Percentiles rank a stretch among this genome's conserved stretches.
These are phyloP conservation scores for Pseudocercospora musae DNA, from an alignment of 2,329 filamentous ascomycete genomes.

Conservation along the genomic window DNA sequence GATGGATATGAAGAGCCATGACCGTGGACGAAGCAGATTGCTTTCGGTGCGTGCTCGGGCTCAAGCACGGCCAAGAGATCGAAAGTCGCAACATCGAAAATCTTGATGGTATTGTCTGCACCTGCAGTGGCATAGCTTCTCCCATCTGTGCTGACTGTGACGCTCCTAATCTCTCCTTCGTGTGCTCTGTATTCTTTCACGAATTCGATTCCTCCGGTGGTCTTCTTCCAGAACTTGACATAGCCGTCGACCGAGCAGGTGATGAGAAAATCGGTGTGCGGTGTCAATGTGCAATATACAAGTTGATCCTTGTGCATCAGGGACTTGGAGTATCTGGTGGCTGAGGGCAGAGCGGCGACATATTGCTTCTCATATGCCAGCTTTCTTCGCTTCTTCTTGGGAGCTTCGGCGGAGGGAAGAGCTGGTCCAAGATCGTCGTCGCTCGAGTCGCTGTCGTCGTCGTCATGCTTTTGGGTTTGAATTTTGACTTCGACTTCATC, in stretches of 20 bases:
- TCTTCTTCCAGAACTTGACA: conserved; percentile 99
- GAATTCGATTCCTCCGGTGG: conserved; percentile 81
- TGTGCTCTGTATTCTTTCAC: conserved; percentile 97
- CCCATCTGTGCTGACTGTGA: conserved; percentile 84
- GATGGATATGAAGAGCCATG: conserved; percentile 84
- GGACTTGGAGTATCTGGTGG: conserved; percentile 83
- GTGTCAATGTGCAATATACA: conserved; percentile 82
- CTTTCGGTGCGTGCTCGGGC: conserved; percentile 71
- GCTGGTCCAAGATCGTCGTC: conserved; percentile 80
- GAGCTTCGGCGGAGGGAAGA: conserved; percentile 72
- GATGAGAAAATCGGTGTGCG: conserved; percentile 89
- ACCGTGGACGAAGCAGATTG: conserved; percentile 87
- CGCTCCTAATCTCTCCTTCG: conserved; percentile 74
- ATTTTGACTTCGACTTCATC: conserved; percentile 27
- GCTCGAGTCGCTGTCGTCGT: conserved; percentile 59
- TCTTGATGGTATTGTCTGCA: conserved; percentile 72
- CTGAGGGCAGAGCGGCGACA: conserved; percentile 79
- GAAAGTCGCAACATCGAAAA: conserved; percentile 63
- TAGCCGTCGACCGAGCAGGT: conserved; percentile 93
- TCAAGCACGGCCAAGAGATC: conserved; percentile 79
- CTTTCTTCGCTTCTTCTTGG: conserved; percentile 81
- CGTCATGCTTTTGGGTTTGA: neutral
- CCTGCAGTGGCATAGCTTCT: conserved; percentile 91
- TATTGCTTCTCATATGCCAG: conserved; percentile 95
- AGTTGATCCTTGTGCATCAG: conserved; percentile 98